A percentile compares a stretch with the other conserved stretches of the same genome.
These are phyloP conservation scores for Penicillium sp. DNA, from an alignment of 2,329 filamentous ascomycete genomes.

Conservation along the genomic window DNA sequence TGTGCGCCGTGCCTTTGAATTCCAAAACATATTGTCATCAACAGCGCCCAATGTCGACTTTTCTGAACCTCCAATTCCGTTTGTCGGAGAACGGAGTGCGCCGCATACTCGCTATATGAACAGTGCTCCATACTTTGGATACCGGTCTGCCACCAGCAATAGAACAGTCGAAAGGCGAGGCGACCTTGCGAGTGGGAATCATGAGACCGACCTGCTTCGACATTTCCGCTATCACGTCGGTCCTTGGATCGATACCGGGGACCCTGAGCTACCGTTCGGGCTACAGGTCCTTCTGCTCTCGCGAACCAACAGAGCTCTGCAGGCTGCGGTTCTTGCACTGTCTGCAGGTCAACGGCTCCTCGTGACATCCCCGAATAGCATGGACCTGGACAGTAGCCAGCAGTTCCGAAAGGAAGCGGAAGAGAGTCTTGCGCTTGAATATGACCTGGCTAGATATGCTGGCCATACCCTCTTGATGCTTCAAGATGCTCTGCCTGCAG, in stretches of 20 bases:
- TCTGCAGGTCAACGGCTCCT: constrained; percentile 14
- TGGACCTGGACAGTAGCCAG: constrained; percentile 7
- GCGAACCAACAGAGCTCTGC: constrained; percentile 12
- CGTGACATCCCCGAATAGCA: background rate
- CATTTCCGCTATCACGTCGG: constrained; percentile 21
- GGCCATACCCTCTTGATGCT: constrained; percentile 14
- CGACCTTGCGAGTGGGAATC: constrained; percentile 5
- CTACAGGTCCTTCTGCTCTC: constrained; percentile 18
- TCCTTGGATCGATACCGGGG: constrained; percentile 22
- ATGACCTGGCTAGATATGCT: constrained; percentile 10
- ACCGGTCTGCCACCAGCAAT: background rate
- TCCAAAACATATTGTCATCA: background rate
- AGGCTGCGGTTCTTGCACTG: constrained; percentile 17
- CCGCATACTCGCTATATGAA: background rate
- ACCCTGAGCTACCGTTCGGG: constrained; percentile 18
- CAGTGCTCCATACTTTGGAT: background rate
- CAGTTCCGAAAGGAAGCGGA: constrained; percentile 17
- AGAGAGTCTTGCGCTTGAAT: constrained; percentile 7
- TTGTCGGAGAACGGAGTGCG: background rate
- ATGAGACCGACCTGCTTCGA: constrained; percentile 19
- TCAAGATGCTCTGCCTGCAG: constrained; percentile 13
- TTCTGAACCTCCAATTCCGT: background rate
- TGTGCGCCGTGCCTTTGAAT: background rate
- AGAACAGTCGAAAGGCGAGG: background rate
- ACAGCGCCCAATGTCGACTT: background rate